Evolutionary conservation across 768 basidiomycete species (phyloP), one percentile per base, ranked within the genome.

Genomic region (Lepiota brunneoincarnata): DNA sequence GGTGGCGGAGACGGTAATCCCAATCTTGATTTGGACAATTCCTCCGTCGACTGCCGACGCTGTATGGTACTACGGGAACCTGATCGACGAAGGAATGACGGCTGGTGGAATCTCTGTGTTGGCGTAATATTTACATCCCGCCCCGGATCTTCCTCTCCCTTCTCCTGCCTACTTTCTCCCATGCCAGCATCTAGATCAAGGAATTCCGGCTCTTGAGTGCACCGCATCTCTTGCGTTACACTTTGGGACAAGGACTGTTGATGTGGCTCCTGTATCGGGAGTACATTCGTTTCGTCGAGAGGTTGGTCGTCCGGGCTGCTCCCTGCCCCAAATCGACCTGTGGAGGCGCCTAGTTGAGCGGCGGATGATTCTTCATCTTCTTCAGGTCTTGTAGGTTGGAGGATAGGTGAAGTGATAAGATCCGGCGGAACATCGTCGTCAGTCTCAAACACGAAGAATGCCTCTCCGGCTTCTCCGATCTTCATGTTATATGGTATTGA

Each of bases 391-490:
- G 85, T 86, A 7, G 89, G 82, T 57, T 85, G 76, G 12, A 96
- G 81, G 20, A 99, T 73, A 21, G 97, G 97, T 71, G 90, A 93
- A 0, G 97, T 99, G 58, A 94, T 89, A 57, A 99, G 83, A 66
- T 94, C 91, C 43, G 83, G 88, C 2, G 97, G 96, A 26, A 98
- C 86, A 55, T 98, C 93, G 36, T 87, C 91, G 37, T 95, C 91
- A 0, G 96, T 98, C 70, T 99, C 96, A 60, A 98, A 93, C 37
- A 99, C 89, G 64, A 98, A 98, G 78, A 98, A 99, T 0, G 95
- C 97, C 72, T 99, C 97, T 4, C 97, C 97, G 1, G 97, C 93
- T 55, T 98, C 97, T 37, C 94, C 95, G 57, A 98, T 93, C 77
- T 99, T 98, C 97, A 99, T 99, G 69, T 80, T 81, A 69, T 91